Base-by-base conservation (phyloP, 352 stramenopile genomes). In the Pythium sukuiense region DNA sequence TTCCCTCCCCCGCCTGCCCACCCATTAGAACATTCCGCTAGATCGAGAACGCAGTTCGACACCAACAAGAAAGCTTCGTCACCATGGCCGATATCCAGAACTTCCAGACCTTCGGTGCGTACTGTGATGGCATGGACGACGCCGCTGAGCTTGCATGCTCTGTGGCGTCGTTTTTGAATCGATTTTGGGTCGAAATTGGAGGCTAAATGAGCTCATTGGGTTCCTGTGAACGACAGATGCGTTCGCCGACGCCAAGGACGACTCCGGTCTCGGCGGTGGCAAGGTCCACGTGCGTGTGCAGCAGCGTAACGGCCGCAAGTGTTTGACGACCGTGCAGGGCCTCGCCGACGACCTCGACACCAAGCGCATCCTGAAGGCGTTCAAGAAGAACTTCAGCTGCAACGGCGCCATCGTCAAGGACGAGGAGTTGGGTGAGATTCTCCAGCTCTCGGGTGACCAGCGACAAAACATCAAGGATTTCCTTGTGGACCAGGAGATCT, bases 371-470 rank as follows among this genome's bases (percentile, higher is more conserved):
- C 96, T 98, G 69, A 99, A 99, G 83, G 97, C 97, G 53, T 99
- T 99, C 76, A 99, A 99, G 90, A 99, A 99, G 87, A 99, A 99
- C 81, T 99, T 99, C 76, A 98, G 90, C 76, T 99, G 98, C 85
- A 99, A 99, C 85, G 98, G 98, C 60, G 97, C 97, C 59, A 96
- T 99, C 41, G 96, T 99, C 56, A 98, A 99, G 72, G 97, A 99
- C 78, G 89, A 99, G 58, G 97, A 99, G 70, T 79, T 96, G 33
- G 92, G 96, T 57, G 97, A 99, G 76, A 98, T 99, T 72, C 99
- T 99, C 78, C 98, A 99, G 80, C 87, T 99, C 37, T 98, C 95
- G 55, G 98, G 98, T 60, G 98, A 99, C 86, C 98, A 99, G 83
- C 85, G 98, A 76, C 98, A 95, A 53, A 99, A 99, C 85, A 98